Evolutionary conservation across 2,329 filamentous ascomycete species (phyloP), one percentile per base, ranked within the genome.

Genomic region (Colletotrichum incanum): DNA sequence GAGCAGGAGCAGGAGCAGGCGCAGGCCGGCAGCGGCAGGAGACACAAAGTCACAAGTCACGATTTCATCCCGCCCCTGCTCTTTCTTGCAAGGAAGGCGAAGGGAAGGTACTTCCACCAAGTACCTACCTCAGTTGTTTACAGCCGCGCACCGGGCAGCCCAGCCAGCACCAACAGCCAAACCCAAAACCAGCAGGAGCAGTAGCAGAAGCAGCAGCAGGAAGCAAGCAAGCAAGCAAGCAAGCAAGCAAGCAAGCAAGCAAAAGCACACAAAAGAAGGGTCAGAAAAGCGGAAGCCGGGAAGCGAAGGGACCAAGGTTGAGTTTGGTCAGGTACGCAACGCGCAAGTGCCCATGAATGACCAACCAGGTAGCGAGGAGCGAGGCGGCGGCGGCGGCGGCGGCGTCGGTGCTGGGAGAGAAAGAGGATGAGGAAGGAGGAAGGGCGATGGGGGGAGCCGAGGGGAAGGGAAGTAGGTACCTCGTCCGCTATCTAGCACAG

Each of bases 31-130:
- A 47, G 58, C 45, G 41, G 43, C 28, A 61, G 58, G 58, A 47
- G 41, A 45, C 43, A 34, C 47, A 34, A 34, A 26, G 26, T 28
- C 58, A 60, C 50, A 34, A 34, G 50, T 34, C 28, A 2, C 52
- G 31, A 37, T 18, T 14, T 55, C 28, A 3, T 55, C 31, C 31
- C 20, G 26, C 28, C 31, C 18, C 28, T 34, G 28, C 52, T 14
- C 52, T 55, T 55, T 55, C 43, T 61, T 11, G 43, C 58, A 61
- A 34, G 43, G 41, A 61, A 47, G 39, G 39, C 2, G 31, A 37
- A 18, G 34, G 12, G 16, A 41, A 16, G 34, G 37, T 34, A n/a
- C 28, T 12, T 61, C 26, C 58, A 34, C 58, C 47, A 61, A 47
- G 58, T 61, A 23, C 20, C 41, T 61, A 16, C 20, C 28, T 61